Evolutionary conservation across 306 rosid species (phyloP).

Genomic region (Vigna unguiculata): DNA sequence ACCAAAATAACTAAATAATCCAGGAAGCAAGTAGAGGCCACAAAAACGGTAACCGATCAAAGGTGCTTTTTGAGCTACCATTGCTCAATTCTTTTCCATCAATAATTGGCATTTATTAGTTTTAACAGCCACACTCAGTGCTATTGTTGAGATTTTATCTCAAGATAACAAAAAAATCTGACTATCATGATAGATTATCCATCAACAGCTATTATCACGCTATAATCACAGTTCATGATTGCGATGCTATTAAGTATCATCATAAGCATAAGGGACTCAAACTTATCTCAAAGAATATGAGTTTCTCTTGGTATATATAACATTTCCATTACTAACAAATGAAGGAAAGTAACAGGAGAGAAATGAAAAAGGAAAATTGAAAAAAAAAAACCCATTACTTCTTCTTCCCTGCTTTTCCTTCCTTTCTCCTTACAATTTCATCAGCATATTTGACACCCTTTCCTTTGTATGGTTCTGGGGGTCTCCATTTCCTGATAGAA

Average conservation of each 20-base stretch:
- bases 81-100: neutral
- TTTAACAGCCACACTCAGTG: neutral
- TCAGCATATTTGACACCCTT: constrained; percentile 98
- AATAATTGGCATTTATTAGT: neutral
- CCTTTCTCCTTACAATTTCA: constrained; percentile 88
- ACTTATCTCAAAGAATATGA: constrained; percentile 35
- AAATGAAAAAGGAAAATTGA: constrained; percentile 36
- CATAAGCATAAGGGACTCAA: constrained; percentile 33
- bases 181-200: neutral
- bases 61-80: neutral
- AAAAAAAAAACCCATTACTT: constrained; percentile 54
- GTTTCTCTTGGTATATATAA: constrained; percentile 27
- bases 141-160: constrained; percentile 5
- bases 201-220: constrained; percentile 4
- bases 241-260: constrained; percentile 18
- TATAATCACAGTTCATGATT: constrained; percentile 25
- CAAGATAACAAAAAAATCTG: neutral
- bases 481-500: constrained; percentile 90
- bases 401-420: constrained; percentile 96
- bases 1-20: neutral
- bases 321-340: constrained; percentile 36
- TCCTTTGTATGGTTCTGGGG: constrained; percentile 98
- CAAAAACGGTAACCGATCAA: neutral
- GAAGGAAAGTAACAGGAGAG: constrained; percentile 28
- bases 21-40: neutral